Percentiles rank a stretch among this genome's conserved stretches.
Conservation (phyloP, 139 green algal species). For the Chara braunii region DNA sequence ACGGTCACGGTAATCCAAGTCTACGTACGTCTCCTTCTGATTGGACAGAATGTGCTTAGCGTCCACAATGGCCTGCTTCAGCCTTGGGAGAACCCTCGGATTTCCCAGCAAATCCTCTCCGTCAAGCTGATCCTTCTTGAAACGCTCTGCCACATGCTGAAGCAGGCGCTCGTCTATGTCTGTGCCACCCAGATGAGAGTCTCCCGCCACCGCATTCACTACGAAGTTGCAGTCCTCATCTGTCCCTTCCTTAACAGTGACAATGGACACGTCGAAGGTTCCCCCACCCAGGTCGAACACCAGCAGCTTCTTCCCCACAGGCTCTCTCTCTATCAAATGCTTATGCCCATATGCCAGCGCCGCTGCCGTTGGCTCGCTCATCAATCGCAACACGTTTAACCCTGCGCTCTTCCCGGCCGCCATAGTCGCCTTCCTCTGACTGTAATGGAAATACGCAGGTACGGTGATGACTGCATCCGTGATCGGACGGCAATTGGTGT, state of each 20-base stretch:
- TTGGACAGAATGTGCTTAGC: too few species aligned
- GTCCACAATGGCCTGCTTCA: too few species aligned
- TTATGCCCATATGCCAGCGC: conserved; percentile 82
- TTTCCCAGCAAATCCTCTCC: too few species aligned
- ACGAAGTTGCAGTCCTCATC: conserved; percentile 97
- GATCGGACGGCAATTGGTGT: too few species aligned
- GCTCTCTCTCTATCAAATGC: conserved; percentile 53
- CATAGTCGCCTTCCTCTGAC: conserved; percentile 91
- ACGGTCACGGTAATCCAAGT: too few species aligned
- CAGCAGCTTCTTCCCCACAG: conserved; percentile 46
- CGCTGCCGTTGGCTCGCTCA: conserved; percentile 91
- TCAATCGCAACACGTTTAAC: conserved; percentile 87
- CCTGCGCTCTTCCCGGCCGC: conserved; percentile 83
- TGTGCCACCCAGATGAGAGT: conserved; percentile 93
- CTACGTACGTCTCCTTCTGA: too few species aligned
- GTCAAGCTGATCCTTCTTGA: too few species aligned
- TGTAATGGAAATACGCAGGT: too few species aligned
- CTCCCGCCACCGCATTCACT: conserved; percentile 89
- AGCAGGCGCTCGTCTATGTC: conserved; percentile 99
- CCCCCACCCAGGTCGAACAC: conserved; percentile 93
- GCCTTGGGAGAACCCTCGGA: too few species aligned
- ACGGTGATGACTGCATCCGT: too few species aligned
- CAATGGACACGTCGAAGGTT: conserved; percentile 94
- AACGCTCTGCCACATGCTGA: too few species aligned
- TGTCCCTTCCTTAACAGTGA: conserved; percentile 55